Evolutionary conservation across 352 stramenopile genomes (phyloP).

Genomic region (Phytophthora pinifolia): DNA sequence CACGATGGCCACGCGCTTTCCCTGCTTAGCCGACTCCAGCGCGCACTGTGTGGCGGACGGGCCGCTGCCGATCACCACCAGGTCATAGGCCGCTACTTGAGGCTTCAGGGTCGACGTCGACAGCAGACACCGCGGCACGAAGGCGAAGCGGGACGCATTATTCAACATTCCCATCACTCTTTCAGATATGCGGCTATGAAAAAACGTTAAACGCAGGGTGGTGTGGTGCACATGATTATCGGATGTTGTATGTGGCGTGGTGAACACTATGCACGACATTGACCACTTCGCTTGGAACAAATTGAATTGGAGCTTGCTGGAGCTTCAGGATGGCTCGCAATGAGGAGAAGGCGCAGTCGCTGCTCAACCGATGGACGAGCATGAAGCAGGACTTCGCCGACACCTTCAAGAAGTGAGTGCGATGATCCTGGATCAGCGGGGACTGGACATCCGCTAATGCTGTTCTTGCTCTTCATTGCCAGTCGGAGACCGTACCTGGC

Average conservation of each 20-base stretch:
- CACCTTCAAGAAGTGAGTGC: conserved; percentile 77
- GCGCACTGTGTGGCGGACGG: conserved; percentile 87
- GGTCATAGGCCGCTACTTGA: conserved; percentile 64
- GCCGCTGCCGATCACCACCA: conserved; percentile 88
- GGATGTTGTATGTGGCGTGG: conserved; percentile 13
- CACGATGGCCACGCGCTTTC: conserved; percentile 77
- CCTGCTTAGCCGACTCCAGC: conserved; percentile 81
- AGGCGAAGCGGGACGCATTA: conserved; percentile 1
- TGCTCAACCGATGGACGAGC: conserved; percentile 98
- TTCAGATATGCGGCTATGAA: conserved; percentile 11
- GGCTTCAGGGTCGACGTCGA: conserved; percentile 31
- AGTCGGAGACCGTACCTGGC: conserved; percentile 92
- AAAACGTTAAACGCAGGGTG: neutral
- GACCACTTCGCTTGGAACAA: no score
- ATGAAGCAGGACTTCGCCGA: conserved; percentile 95
- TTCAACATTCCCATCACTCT: conserved; percentile 24
- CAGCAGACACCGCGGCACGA: conserved; percentile 4
- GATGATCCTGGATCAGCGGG: neutral
- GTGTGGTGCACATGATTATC: no score
- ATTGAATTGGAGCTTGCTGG: no score
- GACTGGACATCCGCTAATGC: neutral
- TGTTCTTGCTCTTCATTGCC: conserved; percentile 1
- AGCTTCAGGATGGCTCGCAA: conserved; percentile 93
- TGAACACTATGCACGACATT: conserved; percentile 1
- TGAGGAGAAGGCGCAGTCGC: conserved; percentile 97